Evolutionary conservation across 2,329 filamentous ascomycete species (phyloP).

Genomic region (Aureobasidium zeae): DNA sequence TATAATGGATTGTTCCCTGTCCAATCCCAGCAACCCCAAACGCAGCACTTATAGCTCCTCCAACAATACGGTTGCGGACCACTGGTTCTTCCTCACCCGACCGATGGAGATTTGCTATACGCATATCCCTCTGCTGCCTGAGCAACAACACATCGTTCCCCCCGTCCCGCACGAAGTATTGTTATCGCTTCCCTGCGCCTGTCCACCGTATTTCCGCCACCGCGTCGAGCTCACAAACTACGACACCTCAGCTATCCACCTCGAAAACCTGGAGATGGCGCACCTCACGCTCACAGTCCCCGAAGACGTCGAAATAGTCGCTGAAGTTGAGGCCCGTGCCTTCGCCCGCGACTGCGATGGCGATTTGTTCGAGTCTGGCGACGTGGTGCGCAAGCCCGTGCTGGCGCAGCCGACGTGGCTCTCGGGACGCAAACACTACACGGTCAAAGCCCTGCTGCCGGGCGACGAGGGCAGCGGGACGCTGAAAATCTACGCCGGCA

Average conservation of each 20-base stretch:
- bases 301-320: conserved; percentile 79
- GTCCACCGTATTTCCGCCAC: conserved; percentile 81
- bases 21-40: conserved; percentile 80
- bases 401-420: conserved; percentile 90
- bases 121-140: conserved; percentile 77
- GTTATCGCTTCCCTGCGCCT: conserved; percentile 75
- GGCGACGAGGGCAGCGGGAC: conserved; percentile 83
- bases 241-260: conserved; percentile 73
- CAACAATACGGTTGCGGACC: conserved; percentile 61
- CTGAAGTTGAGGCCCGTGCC: conserved; percentile 78
- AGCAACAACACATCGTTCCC: conserved; percentile 89
- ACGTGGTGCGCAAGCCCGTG: conserved; percentile 73
- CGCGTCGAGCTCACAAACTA: conserved; percentile 73
- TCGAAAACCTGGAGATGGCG: conserved; percentile 88
- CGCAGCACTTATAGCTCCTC: conserved; percentile 67
- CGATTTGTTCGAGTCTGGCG: conserved; percentile 87
- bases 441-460: conserved; percentile 82
- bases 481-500: conserved; percentile 87
- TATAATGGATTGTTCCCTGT: conserved; percentile 87
- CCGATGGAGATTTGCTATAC: conserved; percentile 92
- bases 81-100: conserved; percentile 87
- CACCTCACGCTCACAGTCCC: conserved; percentile 85
- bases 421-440: conserved; percentile 78
- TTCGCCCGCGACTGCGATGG: conserved; percentile 79
- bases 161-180: conserved; percentile 77